Percentiles rank a stretch among this genome's conserved stretches.
phyloP scores from a whole-genome alignment of 495 filamentous ascomycete species.

The Neurospora tetrasperma region DNA sequence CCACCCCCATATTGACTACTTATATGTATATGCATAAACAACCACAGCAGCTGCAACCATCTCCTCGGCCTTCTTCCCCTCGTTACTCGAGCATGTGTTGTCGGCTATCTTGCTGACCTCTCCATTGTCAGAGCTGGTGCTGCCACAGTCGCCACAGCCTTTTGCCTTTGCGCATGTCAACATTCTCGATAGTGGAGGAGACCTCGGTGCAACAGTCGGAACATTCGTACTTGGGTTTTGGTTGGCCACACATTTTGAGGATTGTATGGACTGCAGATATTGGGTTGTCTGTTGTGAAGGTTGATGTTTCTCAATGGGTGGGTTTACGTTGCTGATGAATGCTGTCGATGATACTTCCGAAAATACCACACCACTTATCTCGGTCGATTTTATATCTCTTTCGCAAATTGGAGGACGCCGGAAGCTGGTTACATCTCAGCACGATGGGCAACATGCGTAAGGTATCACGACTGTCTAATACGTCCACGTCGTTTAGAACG shows the following conservation, averaged over 20 bases:
- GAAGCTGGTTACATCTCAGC: not conserved
- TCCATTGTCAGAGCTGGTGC: not conserved
- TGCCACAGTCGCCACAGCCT: not conserved
- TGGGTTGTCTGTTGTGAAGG: not conserved
- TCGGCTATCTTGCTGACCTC: not conserved
- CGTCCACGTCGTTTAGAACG: not conserved
- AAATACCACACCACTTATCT: no score
- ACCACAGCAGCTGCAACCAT: not conserved
- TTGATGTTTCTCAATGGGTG: not conserved
- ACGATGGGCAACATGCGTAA: not conserved
- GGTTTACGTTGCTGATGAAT: not conserved
- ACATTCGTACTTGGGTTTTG: not conserved
- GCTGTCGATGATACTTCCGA: no score
- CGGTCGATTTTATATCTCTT: not conserved
- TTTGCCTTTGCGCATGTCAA: not conserved
- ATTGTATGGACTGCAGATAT: no score
- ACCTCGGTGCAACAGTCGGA: not conserved
- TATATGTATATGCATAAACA: not conserved
- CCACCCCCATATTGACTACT: not conserved
- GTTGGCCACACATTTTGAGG: not conserved
- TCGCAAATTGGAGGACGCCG: not conserved
- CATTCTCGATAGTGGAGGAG: not conserved
- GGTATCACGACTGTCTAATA: not conserved
- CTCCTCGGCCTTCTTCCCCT: not conserved
- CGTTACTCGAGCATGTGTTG: not conserved